phyloP scores from a whole-genome alignment of 768 basidiomycete species.

The Boletus sp. region DNA sequence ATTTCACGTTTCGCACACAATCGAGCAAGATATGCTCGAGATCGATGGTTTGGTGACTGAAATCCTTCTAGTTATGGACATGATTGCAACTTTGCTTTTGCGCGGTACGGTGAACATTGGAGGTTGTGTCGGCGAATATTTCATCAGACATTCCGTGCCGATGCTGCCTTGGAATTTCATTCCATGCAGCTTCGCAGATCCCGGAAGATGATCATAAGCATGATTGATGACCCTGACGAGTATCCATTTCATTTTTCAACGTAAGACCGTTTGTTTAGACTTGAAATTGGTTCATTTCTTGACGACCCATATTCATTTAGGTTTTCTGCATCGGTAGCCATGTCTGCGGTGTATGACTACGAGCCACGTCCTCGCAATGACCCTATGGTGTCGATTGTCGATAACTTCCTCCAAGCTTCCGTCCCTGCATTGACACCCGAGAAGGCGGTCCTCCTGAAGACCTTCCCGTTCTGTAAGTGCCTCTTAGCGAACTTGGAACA shows the following conservation, averaged over 20 bases:
- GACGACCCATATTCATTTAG: not conserved
- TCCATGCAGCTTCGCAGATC: constrained; percentile 3
- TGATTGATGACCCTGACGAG: not conserved
- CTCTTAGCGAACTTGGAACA: no score
- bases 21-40: not conserved
- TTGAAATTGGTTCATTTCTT: not conserved
- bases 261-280: not conserved
- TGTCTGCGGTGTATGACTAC: not conserved
- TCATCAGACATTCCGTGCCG: not conserved
- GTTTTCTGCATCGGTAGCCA: not conserved
- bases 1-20: not conserved
- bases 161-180: not conserved
- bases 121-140: constrained; percentile 1
- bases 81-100: constrained; percentile 1
- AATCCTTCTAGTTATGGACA: constrained; percentile 4
- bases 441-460: constrained; percentile 4
- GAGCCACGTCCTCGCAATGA: not conserved
- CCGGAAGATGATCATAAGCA: not conserved
- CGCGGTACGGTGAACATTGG: constrained; percentile 5
- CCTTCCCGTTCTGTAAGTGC: constrained; percentile 12
- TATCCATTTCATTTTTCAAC: not conserved
- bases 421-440: not conserved
- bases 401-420: not conserved
- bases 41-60: not conserved
- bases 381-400: not conserved